Evolutionary conservation across 2,329 filamentous ascomycete species (phyloP).

Genomic region (Bipolaris oryzae): DNA sequence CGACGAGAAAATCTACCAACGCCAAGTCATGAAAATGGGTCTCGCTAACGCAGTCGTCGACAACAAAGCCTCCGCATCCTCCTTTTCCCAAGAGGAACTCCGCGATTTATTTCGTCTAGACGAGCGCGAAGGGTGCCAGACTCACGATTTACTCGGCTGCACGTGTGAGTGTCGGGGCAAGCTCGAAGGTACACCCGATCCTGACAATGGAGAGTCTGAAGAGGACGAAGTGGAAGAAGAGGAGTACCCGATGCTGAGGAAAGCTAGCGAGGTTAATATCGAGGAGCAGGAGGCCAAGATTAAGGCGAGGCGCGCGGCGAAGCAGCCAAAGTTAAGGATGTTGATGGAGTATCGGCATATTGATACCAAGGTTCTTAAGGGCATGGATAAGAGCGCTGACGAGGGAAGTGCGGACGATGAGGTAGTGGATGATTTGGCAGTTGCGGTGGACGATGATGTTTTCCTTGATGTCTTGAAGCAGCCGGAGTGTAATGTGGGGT

Average conservation of each 20-base stretch:
- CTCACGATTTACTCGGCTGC: constrained; percentile 70
- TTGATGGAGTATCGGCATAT: constrained; percentile 63
- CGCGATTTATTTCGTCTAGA: constrained; percentile 71
- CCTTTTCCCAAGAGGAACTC: constrained; percentile 70
- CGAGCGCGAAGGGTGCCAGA: constrained; percentile 65
- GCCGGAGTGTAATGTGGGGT: constrained; percentile 53
- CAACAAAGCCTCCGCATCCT: constrained; percentile 63
- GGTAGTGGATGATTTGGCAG: constrained; percentile 35
- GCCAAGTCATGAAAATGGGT: constrained; percentile 73
- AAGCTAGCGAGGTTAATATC: constrained; percentile 55
- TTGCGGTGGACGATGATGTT: constrained; percentile 58
- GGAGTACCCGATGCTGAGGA: constrained; percentile 37
- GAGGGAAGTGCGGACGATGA: constrained; percentile 9
- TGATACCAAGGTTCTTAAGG: constrained; percentile 46
- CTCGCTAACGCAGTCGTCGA: constrained; percentile 75
- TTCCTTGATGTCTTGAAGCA: constrained; percentile 58
- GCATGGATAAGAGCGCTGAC: neutral
- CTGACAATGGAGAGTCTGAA: constrained; percentile 20
- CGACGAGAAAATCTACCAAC: constrained; percentile 77
- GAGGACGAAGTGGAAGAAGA: constrained; percentile 37
- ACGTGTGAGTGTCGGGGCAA: constrained; percentile 63
- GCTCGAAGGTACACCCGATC: constrained; percentile 19
- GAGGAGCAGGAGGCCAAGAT: constrained; percentile 53
- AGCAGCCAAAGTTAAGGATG: constrained; percentile 54
- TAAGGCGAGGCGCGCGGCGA: constrained; percentile 41